Evolutionary conservation across 371 early-diverging fungal genomes (phyloP).

Genomic region (Mucor racemosus): DNA sequence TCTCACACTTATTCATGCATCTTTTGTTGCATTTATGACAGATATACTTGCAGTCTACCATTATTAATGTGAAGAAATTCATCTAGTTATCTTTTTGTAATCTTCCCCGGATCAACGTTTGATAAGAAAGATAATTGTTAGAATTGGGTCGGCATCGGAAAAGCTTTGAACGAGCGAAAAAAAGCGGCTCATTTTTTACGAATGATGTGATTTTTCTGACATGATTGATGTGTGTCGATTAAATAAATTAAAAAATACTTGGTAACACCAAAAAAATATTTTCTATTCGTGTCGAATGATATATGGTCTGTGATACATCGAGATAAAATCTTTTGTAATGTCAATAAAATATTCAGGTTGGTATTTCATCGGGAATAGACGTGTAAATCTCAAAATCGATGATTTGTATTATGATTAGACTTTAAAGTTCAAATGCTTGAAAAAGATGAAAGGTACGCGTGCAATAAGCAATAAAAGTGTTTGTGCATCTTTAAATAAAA

Average conservation of each 20-base stretch:
- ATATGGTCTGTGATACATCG: neutral
- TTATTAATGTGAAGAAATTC: neutral
- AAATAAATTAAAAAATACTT: neutral
- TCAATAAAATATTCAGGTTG: neutral
- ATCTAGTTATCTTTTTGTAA: neutral
- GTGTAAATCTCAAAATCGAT: neutral
- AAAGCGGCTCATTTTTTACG: neutral
- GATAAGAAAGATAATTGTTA: constrained; percentile 9
- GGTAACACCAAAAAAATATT: neutral
- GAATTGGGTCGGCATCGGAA: neutral
- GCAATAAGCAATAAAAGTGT: neutral
- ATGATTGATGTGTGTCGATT: neutral
- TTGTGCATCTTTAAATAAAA: too few relatives aligned
- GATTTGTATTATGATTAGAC: neutral
- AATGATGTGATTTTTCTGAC: neutral
- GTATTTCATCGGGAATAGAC: neutral
- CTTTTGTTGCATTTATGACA: too few relatives aligned
- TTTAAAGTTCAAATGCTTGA: too few relatives aligned
- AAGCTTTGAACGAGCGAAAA: neutral
- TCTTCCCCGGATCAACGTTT: constrained; percentile 7
- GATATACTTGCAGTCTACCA: too few relatives aligned
- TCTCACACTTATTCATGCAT: too few relatives aligned
- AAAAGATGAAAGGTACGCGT: neutral
- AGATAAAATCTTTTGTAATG: neutral
- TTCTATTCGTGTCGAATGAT: neutral